Evolutionary conservation across 345 rosid genomes (phyloP).

Genomic region (Microthlaspi erraticum): DNA sequence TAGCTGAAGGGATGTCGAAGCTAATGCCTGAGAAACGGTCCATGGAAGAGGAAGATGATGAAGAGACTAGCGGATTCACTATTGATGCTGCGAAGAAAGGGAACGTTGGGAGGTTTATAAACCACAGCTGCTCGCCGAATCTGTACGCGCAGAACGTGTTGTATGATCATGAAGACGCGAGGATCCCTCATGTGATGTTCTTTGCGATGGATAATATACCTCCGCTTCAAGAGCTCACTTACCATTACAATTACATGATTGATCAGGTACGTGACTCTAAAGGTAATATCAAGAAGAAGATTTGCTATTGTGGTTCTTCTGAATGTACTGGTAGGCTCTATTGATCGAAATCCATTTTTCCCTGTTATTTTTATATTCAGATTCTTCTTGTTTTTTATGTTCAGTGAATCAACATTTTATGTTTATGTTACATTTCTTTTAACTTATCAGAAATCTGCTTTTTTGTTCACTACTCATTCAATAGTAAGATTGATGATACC

Average conservation of each 20-base stretch:
- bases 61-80: constrained; percentile 54
- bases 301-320: constrained; percentile 75
- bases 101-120: constrained; percentile 81
- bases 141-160: constrained; percentile 88
- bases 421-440: no score
- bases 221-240: constrained; percentile 83
- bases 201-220: constrained; percentile 88
- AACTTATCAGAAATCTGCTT: no score
- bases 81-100: constrained; percentile 82
- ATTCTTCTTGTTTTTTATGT: constrained; percentile 9
- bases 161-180: constrained; percentile 72
- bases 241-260: constrained; percentile 73
- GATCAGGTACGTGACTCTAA: constrained; percentile 67
- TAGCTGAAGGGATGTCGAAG: constrained; percentile 58
- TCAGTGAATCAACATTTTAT: background rate
- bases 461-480: no score
- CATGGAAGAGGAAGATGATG: constrained; percentile 43
- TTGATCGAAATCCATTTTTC: constrained; percentile 41
- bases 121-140: constrained; percentile 94
- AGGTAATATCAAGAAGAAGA: constrained; percentile 74
- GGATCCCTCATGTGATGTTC: constrained; percentile 88
- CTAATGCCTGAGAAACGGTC: constrained; percentile 51
- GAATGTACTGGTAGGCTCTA: constrained; percentile 84
- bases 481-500: no score
- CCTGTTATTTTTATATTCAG: background rate